Conservation (phyloP, 345 rosid genomes). For the Populus euphratica region DNA sequence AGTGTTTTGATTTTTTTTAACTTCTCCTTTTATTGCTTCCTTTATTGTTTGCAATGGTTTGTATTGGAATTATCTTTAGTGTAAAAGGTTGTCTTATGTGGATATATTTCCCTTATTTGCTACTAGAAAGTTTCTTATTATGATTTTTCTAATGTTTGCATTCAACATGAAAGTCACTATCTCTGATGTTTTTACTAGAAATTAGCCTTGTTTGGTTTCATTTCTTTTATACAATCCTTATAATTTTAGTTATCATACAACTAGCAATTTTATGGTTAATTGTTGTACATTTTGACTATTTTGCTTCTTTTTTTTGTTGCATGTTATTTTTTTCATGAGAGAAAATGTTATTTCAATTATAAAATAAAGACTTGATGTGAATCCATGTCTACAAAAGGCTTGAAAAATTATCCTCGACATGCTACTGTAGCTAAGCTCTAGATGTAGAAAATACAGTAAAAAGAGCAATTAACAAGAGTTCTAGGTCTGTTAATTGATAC, state of each 20-base stretch:
- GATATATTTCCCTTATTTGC: not conserved
- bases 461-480: conserved; percentile 65
- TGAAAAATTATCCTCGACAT: conserved; percentile 72
- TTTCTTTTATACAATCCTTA: not conserved
- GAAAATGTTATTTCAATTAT: not conserved
- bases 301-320: not conserved
- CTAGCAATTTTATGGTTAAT: not conserved
- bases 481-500: conserved; percentile 65
- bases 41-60: not conserved
- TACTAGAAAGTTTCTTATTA: too few species aligned
- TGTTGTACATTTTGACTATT: not conserved
- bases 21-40: not conserved
- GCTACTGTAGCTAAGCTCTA: conserved; percentile 53
- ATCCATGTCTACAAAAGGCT: conserved; percentile 60
- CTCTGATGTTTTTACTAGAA: not conserved
- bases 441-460: conserved; percentile 75
- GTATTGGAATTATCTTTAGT: not conserved
- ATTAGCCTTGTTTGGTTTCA: not conserved
- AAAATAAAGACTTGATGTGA: not conserved
- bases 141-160: not conserved
- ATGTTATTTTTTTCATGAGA: not conserved
- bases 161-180: not conserved
- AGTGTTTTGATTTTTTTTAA: not conserved
- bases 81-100: not conserved
- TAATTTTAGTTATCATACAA: not conserved